Conservation (phyloP, 768 basidiomycete species). For the Termitomyces heimii region DNA sequence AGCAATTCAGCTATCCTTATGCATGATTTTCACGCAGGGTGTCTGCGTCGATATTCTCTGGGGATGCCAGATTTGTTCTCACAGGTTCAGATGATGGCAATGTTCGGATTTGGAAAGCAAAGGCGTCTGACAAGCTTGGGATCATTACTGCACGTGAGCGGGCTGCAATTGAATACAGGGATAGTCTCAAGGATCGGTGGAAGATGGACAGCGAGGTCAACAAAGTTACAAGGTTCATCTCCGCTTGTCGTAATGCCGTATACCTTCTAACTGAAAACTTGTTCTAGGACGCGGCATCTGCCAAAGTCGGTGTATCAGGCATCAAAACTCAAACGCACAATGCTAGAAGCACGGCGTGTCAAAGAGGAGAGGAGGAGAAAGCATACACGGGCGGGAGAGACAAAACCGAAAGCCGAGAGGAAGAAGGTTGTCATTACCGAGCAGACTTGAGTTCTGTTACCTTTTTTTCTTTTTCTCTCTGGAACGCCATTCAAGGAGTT, state of each 20-base stretch:
- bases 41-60: conserved; percentile 81
- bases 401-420: conserved; percentile 86
- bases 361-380: conserved; percentile 92
- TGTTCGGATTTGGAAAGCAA: conserved; percentile 92
- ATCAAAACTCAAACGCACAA: conserved; percentile 81
- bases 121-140: conserved; percentile 88
- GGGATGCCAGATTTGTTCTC: conserved; percentile 86
- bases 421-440: conserved; percentile 83
- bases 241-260: neutral
- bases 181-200: conserved; percentile 85
- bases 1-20: neutral
- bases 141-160: conserved; percentile 86
- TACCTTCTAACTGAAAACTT: conserved; percentile 2
- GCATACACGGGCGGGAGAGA: conserved; percentile 81
- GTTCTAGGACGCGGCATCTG: conserved; percentile 64
- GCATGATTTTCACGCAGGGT: conserved; percentile 45
- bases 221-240: conserved; percentile 68
- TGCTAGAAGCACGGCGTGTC: conserved; percentile 84
- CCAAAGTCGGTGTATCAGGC: conserved; percentile 92
- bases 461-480: neutral
- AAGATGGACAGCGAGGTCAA: conserved; percentile 77
- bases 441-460: conserved; percentile 44
- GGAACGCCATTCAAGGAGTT: neutral
- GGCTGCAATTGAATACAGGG: conserved; percentile 89
- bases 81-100: conserved; percentile 95